phyloP scores from a whole-genome alignment of 2,329 filamentous ascomycete species.

The Sporothrix pseudoabietina region DNA sequence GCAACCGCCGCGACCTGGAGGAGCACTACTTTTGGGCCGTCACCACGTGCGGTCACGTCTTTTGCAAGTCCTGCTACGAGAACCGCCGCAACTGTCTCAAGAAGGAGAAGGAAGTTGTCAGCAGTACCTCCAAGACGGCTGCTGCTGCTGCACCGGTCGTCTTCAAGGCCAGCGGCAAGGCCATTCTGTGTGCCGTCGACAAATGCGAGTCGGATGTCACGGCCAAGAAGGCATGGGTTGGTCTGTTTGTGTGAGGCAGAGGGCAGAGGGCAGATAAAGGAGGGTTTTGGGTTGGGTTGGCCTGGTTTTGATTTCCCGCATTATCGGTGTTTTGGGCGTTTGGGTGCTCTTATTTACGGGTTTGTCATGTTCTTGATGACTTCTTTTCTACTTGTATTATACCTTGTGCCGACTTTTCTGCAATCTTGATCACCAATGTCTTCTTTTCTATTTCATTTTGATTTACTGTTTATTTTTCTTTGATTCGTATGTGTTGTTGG shows the following conservation, averaged over 20 bases:
- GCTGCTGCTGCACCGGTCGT: slow-evolving; percentile 36
- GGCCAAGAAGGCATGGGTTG: slow-evolving; percentile 61
- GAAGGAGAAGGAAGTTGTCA: slow-evolving; percentile 36
- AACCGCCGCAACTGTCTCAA: slow-evolving; percentile 53
- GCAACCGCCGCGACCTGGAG: slow-evolving; percentile 54
- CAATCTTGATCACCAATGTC: neutral
- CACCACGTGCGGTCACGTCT: slow-evolving; percentile 84
- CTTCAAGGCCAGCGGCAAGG: slow-evolving; percentile 45
- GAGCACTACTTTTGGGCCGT: slow-evolving; percentile 92
- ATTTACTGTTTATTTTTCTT: too few species aligned
- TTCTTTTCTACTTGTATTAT: neutral
- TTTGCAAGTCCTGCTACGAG: slow-evolving; percentile 64
- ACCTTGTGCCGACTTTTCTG: neutral
- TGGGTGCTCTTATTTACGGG: neutral
- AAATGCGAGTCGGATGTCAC: slow-evolving; percentile 58
- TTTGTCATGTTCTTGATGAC: neutral
- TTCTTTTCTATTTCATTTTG: neutral
- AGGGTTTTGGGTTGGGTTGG: neutral
- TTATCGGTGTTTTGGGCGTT: neutral
- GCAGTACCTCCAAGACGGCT: slow-evolving; percentile 17
- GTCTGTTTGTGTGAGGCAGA: slow-evolving; percentile 54
- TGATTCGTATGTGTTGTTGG: neutral
- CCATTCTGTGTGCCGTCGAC: slow-evolving; percentile 58
- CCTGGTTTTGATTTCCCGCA: neutral
- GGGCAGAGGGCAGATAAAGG: neutral